A percentile compares a stretch with the other conserved stretches of the same genome.
Evolutionary conservation across 192 early-diverging fungal species (phyloP).

Genomic region (Geranomyces michiganensis): DNA sequence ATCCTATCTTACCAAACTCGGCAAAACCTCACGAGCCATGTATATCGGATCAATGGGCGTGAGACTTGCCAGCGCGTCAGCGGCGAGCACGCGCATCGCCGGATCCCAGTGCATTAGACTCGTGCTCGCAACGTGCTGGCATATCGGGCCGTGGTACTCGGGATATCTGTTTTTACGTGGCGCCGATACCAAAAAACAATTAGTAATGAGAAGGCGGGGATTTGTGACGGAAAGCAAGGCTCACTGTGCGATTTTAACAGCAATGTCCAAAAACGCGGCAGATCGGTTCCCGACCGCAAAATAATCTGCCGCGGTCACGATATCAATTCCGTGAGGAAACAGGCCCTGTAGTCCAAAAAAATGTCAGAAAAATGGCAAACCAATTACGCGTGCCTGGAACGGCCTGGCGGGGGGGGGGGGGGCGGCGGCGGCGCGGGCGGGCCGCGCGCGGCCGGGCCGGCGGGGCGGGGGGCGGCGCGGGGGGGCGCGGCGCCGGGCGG

Average conservation of each 20-base stretch:
- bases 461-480: no score
- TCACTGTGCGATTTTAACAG: constrained; percentile 73
- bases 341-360: constrained; percentile 54
- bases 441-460: no score
- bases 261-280: constrained; percentile 73
- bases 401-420: no score
- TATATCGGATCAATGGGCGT: constrained; percentile 43
- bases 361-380: neutral
- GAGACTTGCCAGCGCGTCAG: constrained; percentile 70
- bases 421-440: no score
- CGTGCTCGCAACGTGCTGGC: constrained; percentile 68
- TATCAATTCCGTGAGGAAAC: constrained; percentile 92
- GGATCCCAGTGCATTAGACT: constrained; percentile 89
- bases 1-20: constrained; percentile 22
- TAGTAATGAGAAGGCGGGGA: no score
- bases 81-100: constrained; percentile 74
- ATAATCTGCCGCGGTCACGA: constrained; percentile 91
- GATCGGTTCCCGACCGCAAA: constrained; percentile 85
- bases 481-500: no score
- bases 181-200: no score
- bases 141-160: constrained; percentile 75
- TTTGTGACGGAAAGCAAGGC: no score
- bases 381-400: no score
- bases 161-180: no score
- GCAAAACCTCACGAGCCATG: constrained; percentile 23